phyloP scores from a whole-genome alignment of 2,329 filamentous ascomycete genomes.

The Plectosphaerella sp. region DNA sequence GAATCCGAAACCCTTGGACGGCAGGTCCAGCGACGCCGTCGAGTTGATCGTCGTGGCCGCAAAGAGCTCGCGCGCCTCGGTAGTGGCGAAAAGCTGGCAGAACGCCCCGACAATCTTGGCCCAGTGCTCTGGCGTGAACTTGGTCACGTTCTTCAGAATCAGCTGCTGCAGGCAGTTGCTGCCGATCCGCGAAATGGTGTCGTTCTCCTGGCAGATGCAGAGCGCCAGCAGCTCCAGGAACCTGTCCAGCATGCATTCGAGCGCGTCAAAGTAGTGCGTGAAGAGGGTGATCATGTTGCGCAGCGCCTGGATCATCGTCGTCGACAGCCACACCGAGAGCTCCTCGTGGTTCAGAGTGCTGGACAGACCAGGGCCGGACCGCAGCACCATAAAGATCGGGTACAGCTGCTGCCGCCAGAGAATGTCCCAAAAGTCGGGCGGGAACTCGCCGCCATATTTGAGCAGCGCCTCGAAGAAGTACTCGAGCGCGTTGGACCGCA shows the following conservation, averaged over 20 bases:
- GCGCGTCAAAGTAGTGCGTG: constrained; percentile 93
- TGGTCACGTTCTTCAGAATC: constrained; percentile 92
- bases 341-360: constrained; percentile 96
- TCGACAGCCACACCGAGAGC: constrained; percentile 96
- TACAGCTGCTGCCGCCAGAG: constrained; percentile 96
- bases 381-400: constrained; percentile 96
- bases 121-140: constrained; percentile 87
- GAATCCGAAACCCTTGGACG: constrained; percentile 50
- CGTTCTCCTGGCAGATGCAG: constrained; percentile 98
- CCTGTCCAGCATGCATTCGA: constrained; percentile 98
- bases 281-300: constrained; percentile 98
- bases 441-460: constrained; percentile 85
- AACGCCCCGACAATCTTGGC: constrained; percentile 92
- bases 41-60: constrained; percentile 65
- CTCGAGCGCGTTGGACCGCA: constrained; percentile 83
- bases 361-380: constrained; percentile 93
- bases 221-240: constrained; percentile 91
- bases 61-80: constrained; percentile 92
- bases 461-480: constrained; percentile 96
- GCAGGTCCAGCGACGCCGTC: constrained; percentile 44
- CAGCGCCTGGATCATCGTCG: constrained; percentile 97
- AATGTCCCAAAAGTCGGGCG: constrained; percentile 95
- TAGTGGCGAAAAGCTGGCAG: constrained; percentile 90
- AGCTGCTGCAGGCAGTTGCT: constrained; percentile 97
- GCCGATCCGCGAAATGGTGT: constrained; percentile 95